Conservation (phyloP, 164 flowering plant species). For the Litsea cubeba region DNA sequence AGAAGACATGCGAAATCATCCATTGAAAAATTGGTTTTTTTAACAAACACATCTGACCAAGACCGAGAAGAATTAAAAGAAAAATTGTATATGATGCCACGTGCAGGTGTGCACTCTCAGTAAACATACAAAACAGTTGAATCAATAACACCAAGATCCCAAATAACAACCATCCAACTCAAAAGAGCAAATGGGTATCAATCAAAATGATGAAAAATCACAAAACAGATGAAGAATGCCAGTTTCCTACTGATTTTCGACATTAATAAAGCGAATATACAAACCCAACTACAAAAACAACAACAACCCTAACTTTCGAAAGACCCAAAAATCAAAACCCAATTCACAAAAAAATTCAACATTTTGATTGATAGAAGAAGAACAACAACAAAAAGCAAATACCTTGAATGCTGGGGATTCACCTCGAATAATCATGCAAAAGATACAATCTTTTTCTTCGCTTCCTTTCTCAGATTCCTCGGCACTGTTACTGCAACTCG, state of each 20-base stretch:
- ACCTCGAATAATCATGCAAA: slow-evolving; percentile 69
- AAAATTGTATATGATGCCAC: too few species aligned
- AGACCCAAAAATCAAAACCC: not conserved
- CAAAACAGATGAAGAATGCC: not conserved
- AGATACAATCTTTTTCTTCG: slow-evolving; percentile 45
- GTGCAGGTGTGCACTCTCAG: too few species aligned
- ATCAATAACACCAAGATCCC: not conserved
- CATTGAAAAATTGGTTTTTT: too few species aligned
- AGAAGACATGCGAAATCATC: too few species aligned
- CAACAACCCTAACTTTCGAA: not conserved
- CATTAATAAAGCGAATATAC: too few species aligned
- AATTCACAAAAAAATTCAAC: not conserved
- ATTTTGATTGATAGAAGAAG: not conserved
- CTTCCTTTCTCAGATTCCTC: slow-evolving; percentile 3
- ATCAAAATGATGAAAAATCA: not conserved
- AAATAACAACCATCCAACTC: not conserved
- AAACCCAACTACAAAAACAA: not conserved
- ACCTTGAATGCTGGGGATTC: slow-evolving; percentile 76
- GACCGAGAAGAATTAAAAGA: too few species aligned
- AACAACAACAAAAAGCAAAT: not conserved
- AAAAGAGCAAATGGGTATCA: not conserved
- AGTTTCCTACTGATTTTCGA: too few species aligned
- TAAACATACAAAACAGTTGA: too few species aligned
- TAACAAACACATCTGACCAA: too few species aligned
- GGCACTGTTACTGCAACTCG: slow-evolving; percentile 1